Conservation (phyloP, 2,329 filamentous ascomycete genomes). For the Microsporum ferrugineum region DNA sequence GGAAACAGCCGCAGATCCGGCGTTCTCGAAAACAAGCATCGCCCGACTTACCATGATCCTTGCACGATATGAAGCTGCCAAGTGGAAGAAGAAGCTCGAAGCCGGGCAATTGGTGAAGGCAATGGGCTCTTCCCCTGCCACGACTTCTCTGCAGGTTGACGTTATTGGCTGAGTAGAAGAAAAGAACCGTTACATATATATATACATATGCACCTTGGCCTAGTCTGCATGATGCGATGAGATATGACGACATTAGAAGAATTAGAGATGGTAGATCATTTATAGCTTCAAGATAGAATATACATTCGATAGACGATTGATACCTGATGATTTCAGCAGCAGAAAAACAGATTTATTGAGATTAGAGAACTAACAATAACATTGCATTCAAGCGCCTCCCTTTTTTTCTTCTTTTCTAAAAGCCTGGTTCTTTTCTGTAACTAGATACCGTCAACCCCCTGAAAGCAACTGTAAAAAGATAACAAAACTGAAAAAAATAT, state of each 20-base stretch:
- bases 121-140: neutral
- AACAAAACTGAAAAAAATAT: neutral
- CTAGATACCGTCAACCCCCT: neutral
- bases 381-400: neutral
- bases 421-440: neutral
- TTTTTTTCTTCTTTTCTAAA: neutral
- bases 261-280: neutral
- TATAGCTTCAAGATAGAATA: neutral
- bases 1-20: neutral
- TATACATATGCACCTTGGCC: neutral
- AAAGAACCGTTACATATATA: neutral
- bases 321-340: neutral
- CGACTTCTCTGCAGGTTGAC: slow-evolving; percentile 25
- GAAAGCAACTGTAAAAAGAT: neutral
- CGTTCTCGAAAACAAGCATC: slow-evolving; percentile 12
- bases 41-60: slow-evolving; percentile 38
- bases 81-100: slow-evolving; percentile 41
- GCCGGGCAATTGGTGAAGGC: slow-evolving; percentile 25
- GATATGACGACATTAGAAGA: neutral
- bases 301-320: neutral
- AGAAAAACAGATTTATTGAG: neutral
- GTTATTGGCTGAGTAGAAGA: slow-evolving; percentile 3
- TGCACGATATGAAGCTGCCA: slow-evolving; percentile 36
- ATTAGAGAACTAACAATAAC: neutral
- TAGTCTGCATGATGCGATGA: neutral